Conservation (phyloP, 2,329 filamentous ascomycete genomes). For the Fusarium duplospermum region DNA sequence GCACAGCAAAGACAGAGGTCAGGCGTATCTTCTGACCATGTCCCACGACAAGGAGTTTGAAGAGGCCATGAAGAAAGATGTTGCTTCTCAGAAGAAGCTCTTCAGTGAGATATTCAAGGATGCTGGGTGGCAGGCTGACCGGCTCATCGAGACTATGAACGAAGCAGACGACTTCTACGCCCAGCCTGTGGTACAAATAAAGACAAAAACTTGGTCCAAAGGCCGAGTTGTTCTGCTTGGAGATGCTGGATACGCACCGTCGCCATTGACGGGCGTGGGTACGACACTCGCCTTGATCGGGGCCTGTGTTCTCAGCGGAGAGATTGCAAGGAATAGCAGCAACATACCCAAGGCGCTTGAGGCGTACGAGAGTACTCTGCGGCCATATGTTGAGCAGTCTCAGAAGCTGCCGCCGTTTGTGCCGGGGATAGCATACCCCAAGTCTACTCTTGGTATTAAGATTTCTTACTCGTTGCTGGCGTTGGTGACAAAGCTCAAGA, state of each 20-base stretch:
- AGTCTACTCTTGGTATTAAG: constrained; percentile 44
- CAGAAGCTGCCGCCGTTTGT: constrained; percentile 50
- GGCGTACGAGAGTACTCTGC: constrained; percentile 55
- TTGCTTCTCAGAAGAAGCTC: constrained; percentile 52
- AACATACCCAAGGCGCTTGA: constrained; percentile 47
- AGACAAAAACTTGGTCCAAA: constrained; percentile 48
- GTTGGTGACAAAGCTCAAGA: constrained; percentile 19
- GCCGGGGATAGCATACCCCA: constrained; percentile 41
- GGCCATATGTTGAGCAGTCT: constrained; percentile 53
- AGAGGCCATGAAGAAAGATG: constrained; percentile 34
- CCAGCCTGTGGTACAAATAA: constrained; percentile 56
- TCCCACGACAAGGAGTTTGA: constrained; percentile 46
- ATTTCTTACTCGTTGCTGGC: constrained; percentile 30
- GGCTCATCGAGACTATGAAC: constrained; percentile 52
- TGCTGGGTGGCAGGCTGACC: constrained; percentile 58
- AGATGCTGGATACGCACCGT: constrained; percentile 61
- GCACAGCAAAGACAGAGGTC: constrained; percentile 39
- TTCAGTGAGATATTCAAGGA: constrained; percentile 55
- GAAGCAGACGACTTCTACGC: constrained; percentile 58
- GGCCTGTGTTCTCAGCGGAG: constrained; percentile 64
- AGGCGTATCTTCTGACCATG: constrained; percentile 44
- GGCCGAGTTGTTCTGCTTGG: constrained; percentile 58
- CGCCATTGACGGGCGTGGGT: constrained; percentile 61
- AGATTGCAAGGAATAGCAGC: constrained; percentile 46
- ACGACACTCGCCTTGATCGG: constrained; percentile 58